Percentiles rank a stretch among this genome's conserved stretches.
These are phyloP conservation scores for Cupressus sempervirens DNA, from an alignment of 75 land plant genomes.

Conservation along the genomic window DNA sequence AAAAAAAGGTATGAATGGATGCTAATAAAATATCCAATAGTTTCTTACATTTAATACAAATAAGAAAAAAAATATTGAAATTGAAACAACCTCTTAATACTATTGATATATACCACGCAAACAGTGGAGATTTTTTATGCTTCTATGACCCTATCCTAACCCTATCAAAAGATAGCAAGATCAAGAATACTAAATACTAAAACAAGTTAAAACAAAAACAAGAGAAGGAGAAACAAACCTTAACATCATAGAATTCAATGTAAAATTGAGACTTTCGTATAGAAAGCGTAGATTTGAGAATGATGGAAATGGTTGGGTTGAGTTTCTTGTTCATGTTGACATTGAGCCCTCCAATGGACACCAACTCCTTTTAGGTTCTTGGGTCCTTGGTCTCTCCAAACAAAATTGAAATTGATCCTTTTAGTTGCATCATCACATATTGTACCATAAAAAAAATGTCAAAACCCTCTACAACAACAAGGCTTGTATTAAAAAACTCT, in stretches of 20 bases:
- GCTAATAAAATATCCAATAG: not conserved
- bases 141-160: slow-evolving; percentile 8
- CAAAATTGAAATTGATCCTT: slow-evolving; percentile 57
- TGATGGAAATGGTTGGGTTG: slow-evolving; percentile 50
- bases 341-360: slow-evolving; percentile 65
- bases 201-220: too few species aligned
- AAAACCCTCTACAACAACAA: too few species aligned
- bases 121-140: slow-evolving; percentile 2
- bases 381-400: slow-evolving; percentile 71
- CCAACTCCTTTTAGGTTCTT: slow-evolving; percentile 67
- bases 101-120: too few species aligned
- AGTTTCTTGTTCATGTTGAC: slow-evolving; percentile 59
- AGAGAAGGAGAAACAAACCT: slow-evolving; percentile 20
- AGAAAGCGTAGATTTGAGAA: slow-evolving; percentile 44
- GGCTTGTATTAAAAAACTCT: too few species aligned
- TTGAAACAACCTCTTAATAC: too few species aligned
- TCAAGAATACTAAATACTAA: not conserved
- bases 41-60: not conserved
- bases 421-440: slow-evolving; percentile 77
- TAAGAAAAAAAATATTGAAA: not conserved
- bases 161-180: not conserved
- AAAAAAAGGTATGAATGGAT: not conserved
- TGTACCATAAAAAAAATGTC: not conserved
- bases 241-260: slow-evolving; percentile 64
- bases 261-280: slow-evolving; percentile 56